Evolutionary conservation across 331 rosid genomes (phyloP).

Genomic region (Pyrus hybrid): DNA sequence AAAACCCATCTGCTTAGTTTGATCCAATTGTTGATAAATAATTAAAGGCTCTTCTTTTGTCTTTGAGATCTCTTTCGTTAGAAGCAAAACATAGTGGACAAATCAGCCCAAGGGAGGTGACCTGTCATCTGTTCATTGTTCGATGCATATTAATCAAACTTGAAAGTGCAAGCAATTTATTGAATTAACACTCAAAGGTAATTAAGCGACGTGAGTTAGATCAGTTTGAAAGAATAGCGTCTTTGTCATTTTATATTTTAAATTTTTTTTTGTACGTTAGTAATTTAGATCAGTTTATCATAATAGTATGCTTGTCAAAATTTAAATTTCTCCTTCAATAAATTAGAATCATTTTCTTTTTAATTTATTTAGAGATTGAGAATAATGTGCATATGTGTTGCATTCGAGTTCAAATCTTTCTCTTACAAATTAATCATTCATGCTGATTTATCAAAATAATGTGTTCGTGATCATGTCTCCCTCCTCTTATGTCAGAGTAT

Average conservation of each 20-base stretch:
- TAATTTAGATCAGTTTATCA: too few relatives aligned
- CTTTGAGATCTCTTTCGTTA: not conserved
- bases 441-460: not conserved
- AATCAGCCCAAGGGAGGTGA: not conserved
- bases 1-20: not conserved
- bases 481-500: too few relatives aligned
- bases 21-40: not conserved
- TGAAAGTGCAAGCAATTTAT: not conserved
- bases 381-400: too few relatives aligned
- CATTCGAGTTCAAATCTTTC: not conserved
- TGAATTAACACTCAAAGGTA: not conserved
- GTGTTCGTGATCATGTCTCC: too few relatives aligned
- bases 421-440: too few relatives aligned
- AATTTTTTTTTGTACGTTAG: too few relatives aligned
- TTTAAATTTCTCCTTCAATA: too few relatives aligned
- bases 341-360: too few relatives aligned
- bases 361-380: too few relatives aligned
- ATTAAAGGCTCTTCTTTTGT: not conserved
- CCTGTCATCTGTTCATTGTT: not conserved
- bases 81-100: not conserved
- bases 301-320: accelerated
- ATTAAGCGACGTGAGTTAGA: not conserved
- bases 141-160: not conserved
- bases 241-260: too few relatives aligned
- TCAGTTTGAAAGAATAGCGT: not conserved